phyloP scores from a whole-genome alignment of 2,329 filamentous ascomycete genomes.

The Penicillium sp. region DNA sequence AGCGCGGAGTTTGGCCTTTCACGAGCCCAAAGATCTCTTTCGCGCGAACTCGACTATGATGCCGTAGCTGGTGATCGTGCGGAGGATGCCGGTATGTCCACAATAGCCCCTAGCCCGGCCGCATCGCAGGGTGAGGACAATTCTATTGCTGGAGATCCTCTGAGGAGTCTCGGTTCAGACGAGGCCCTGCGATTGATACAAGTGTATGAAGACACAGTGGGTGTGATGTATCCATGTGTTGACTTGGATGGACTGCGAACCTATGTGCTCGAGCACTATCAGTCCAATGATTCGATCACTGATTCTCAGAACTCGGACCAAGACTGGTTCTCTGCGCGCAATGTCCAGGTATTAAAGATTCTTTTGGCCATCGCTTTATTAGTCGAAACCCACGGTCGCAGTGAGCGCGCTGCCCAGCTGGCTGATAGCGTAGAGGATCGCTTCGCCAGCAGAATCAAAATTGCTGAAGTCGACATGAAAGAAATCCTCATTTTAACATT shows the following conservation, averaged over 20 bases:
- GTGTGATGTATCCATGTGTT: slow-evolving; percentile 82
- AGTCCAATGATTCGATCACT: slow-evolving; percentile 6
- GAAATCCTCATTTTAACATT: slow-evolving; percentile 34
- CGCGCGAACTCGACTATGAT: background rate
- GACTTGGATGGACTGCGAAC: slow-evolving; percentile 65
- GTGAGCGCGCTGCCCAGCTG: slow-evolving; percentile 48
- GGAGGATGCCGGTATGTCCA: slow-evolving; percentile 21
- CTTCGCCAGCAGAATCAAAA: slow-evolving; percentile 33
- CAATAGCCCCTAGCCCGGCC: slow-evolving; percentile 19
- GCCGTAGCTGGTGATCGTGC: slow-evolving; percentile 13
- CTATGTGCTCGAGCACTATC: slow-evolving; percentile 29
- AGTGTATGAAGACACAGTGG: slow-evolving; percentile 81
- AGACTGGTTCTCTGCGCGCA: slow-evolving; percentile 40
- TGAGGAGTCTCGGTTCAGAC: slow-evolving; percentile 68
- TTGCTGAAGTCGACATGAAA: slow-evolving; percentile 40
- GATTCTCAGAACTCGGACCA: slow-evolving; percentile 19
- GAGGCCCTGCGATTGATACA: slow-evolving; percentile 73
- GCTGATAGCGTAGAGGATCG: slow-evolving; percentile 37
- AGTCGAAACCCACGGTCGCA: slow-evolving; percentile 72
- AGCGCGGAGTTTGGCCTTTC: slow-evolving; percentile 37
- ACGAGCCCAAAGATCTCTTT: slow-evolving; percentile 9
- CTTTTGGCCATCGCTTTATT: slow-evolving; percentile 71
- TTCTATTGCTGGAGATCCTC: slow-evolving; percentile 58
- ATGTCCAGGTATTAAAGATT: slow-evolving; percentile 71
- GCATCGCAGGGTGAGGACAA: slow-evolving; percentile 24